Percentiles rank a stretch among this genome's conserved stretches.
phyloP scores from a whole-genome alignment of 2,329 filamentous ascomycete genomes.

The Colletotrichum sublineola region DNA sequence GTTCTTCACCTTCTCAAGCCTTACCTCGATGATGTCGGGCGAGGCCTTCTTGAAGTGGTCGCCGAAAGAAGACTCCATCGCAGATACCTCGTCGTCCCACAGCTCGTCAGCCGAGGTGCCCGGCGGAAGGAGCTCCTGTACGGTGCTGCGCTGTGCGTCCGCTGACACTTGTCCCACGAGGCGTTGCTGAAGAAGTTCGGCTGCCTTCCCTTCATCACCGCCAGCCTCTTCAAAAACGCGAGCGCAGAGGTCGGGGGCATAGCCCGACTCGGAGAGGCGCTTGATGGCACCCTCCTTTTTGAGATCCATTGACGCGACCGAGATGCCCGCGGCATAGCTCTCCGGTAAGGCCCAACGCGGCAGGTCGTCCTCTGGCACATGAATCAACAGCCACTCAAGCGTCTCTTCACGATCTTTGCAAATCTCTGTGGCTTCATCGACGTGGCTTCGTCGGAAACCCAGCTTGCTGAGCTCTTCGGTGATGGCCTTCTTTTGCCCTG shows the following conservation, averaged over 20 bases:
- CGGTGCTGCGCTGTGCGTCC: conserved; percentile 34
- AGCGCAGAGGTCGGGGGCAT: conserved; percentile 85
- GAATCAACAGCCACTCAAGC: conserved; percentile 94
- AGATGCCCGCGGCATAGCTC: conserved; percentile 90
- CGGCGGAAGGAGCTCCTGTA: conserved; percentile 36
- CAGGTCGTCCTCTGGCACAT: conserved; percentile 97
- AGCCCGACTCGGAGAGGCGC: conserved; percentile 84
- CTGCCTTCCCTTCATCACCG: conserved; percentile 81
- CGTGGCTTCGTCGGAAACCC: conserved; percentile 90
- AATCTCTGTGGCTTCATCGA: conserved; percentile 86
- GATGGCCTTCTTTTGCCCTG: conserved; percentile 68
- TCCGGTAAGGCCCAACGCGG: conserved; percentile 92
- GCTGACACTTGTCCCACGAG: conserved; percentile 36
- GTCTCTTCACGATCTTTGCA: conserved; percentile 95
- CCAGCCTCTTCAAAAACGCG: conserved; percentile 78
- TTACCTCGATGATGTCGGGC: conserved; percentile 76
- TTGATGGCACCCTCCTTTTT: conserved; percentile 86
- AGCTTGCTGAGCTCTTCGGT: conserved; percentile 81
- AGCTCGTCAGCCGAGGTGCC: conserved; percentile 66
- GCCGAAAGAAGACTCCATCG: conserved; percentile 87
- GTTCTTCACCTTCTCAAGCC: conserved; percentile 69
- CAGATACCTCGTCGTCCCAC: conserved; percentile 89
- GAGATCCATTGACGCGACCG: conserved; percentile 84
- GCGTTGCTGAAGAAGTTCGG: conserved; percentile 79
- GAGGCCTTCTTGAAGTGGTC: conserved; percentile 75